phyloP scores from a whole-genome alignment of 1,284 basidiomycete species.

The Sanghuangporus sanghuang region DNA sequence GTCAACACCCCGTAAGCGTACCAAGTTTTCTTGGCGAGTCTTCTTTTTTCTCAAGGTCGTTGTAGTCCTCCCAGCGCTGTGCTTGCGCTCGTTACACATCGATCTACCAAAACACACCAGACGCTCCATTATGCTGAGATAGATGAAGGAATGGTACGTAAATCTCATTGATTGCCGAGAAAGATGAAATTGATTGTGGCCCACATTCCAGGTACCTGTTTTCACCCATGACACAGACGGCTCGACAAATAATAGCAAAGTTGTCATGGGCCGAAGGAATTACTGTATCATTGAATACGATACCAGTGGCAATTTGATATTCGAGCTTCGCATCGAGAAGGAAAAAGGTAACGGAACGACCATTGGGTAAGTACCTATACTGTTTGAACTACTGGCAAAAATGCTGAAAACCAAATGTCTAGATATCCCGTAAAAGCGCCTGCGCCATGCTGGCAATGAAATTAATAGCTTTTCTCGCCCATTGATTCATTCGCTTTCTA shows the following conservation, averaged over 20 bases:
- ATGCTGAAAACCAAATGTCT: background rate
- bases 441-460: constrained; percentile 23
- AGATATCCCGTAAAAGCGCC: constrained; percentile 25
- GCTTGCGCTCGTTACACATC: constrained; percentile 73
- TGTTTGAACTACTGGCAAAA: constrained; percentile 14
- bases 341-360: constrained; percentile 77
- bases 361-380: constrained; percentile 43
- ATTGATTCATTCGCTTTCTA: background rate
- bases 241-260: constrained; percentile 56
- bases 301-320: constrained; percentile 62
- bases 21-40: constrained; percentile 19
- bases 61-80: constrained; percentile 71
- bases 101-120: constrained; percentile 81
- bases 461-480: background rate
- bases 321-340: constrained; percentile 86
- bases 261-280: constrained; percentile 85
- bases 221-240: constrained; percentile 81
- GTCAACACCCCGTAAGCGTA: constrained; percentile 70
- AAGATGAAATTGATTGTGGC: background rate
- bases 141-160: constrained; percentile 79
- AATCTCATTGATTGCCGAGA: background rate
- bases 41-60: constrained; percentile 12
- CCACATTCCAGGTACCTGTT: constrained; percentile 57
- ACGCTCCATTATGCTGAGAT: constrained; percentile 71
- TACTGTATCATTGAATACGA: constrained; percentile 81